A percentile compares a stretch with the other conserved stretches of the same genome.
These are phyloP conservation scores for Colletotrichum abscissum DNA, from an alignment of 2,329 filamentous ascomycete genomes.

Conservation along the genomic window DNA sequence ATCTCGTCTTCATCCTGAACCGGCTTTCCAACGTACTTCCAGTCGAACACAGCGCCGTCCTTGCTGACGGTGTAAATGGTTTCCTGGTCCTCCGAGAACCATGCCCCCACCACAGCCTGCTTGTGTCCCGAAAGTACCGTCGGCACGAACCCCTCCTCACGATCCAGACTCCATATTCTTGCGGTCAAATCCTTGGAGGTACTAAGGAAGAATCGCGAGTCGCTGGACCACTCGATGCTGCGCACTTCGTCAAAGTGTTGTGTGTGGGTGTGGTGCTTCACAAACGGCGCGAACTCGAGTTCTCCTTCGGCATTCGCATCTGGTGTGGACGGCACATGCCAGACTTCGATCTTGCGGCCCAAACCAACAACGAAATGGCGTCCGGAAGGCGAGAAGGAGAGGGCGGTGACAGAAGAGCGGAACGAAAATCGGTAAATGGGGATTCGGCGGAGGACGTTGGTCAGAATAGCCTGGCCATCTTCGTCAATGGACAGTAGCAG, in stretches of 20 bases:
- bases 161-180: constrained; percentile 92
- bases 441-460: constrained; percentile 87
- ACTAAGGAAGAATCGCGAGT: constrained; percentile 94
- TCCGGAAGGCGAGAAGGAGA: constrained; percentile 92
- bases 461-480: constrained; percentile 92
- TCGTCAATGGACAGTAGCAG: constrained; percentile 93
- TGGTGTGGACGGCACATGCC: constrained; percentile 93
- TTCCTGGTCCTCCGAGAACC: constrained; percentile 95
- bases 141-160: constrained; percentile 87
- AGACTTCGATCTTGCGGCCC: constrained; percentile 90
- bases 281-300: constrained; percentile 94
- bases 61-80: constrained; percentile 96
- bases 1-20: constrained; percentile 69
- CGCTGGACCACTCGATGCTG: constrained; percentile 93
- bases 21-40: constrained; percentile 81
- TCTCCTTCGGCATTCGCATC: constrained; percentile 82
- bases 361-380: constrained; percentile 90
- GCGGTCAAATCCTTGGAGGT: constrained; percentile 92
- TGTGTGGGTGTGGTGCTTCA: constrained; percentile 85
- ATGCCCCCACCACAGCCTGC: constrained; percentile 92
- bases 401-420: constrained; percentile 81
- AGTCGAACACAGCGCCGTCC: constrained; percentile 95
- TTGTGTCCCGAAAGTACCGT: constrained; percentile 93
- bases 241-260: constrained; percentile 90
- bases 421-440: constrained; percentile 97